These are phyloP conservation scores for Spinellus fusiger DNA, from an alignment of 192 early-diverging fungal genomes.

Conservation along the genomic window DNA sequence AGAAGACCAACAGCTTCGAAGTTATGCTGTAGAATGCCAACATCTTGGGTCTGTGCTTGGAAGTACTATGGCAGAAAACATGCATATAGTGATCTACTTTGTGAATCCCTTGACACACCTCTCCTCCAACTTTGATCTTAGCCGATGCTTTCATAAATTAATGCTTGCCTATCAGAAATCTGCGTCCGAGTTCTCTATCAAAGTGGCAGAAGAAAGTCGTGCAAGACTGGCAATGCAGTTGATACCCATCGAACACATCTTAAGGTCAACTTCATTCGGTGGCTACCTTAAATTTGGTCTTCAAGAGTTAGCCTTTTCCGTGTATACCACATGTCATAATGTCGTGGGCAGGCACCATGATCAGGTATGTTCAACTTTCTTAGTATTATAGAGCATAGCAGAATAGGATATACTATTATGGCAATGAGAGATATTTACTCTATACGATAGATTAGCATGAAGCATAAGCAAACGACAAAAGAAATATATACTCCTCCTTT, in stretches of 20 bases:
- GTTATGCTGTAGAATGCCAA: slow-evolving; percentile 43
- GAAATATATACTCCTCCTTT: slow-evolving; percentile 44
- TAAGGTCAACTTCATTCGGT: slow-evolving; percentile 42
- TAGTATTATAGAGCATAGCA: neutral
- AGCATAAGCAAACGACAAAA: slow-evolving; percentile 7
- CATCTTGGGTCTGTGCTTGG: slow-evolving; percentile 38
- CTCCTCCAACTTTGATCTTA: slow-evolving; percentile 38
- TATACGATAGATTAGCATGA: neutral
- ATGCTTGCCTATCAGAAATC: slow-evolving; percentile 34
- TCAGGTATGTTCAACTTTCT: slow-evolving; percentile 9
- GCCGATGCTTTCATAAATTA: slow-evolving; percentile 43
- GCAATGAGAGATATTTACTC: neutral
- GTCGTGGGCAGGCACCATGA: slow-evolving; percentile 34
- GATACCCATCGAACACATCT: slow-evolving; percentile 44
- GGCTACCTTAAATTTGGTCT: slow-evolving; percentile 44
- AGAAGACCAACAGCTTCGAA: slow-evolving; percentile 35
- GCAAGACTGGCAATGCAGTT: slow-evolving; percentile 41
- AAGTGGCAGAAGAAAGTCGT: slow-evolving; percentile 30
- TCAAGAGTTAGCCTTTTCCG: slow-evolving; percentile 47
- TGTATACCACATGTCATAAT: slow-evolving; percentile 42
- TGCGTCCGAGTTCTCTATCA: slow-evolving; percentile 16
- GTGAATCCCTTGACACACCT: slow-evolving; percentile 44
- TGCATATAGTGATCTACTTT: slow-evolving; percentile 47
- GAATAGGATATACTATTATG: neutral
- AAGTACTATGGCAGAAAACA: slow-evolving; percentile 23